These are phyloP conservation scores for Dinochytrium kinnereticum DNA, from an alignment of 371 early-diverging fungal genomes.

Conservation along the genomic window DNA sequence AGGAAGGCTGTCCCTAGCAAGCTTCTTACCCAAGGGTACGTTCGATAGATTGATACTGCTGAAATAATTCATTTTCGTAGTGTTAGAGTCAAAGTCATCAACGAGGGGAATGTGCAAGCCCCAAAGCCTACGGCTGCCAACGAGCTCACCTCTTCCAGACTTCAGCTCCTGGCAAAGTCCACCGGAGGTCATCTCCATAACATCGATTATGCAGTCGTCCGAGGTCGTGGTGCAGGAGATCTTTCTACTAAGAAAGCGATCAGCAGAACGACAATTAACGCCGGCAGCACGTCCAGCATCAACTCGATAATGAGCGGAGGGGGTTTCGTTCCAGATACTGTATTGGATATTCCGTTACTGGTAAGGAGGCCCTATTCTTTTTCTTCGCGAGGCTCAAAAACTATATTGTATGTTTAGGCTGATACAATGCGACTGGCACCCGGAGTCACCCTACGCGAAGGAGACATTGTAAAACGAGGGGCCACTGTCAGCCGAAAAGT, in stretches of 20 bases:
- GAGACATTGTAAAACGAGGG: constrained; percentile 46
- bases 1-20: constrained; percentile 36
- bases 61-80: not conserved
- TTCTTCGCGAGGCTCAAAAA: not conserved
- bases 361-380: constrained; percentile 26
- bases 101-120: not conserved
- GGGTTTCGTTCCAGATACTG: constrained; percentile 43
- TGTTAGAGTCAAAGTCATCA: constrained; percentile 21
- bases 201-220: not conserved
- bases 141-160: constrained; percentile 20
- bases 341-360: constrained; percentile 46
- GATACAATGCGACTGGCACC: constrained; percentile 53
- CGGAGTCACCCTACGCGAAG: constrained; percentile 48
- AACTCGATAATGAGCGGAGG: constrained; percentile 12
- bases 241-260: not conserved
- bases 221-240: not conserved
- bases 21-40: constrained; percentile 35
- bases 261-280: constrained; percentile 9
- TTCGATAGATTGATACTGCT: not conserved
- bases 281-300: constrained; percentile 19
- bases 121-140: constrained; percentile 6
- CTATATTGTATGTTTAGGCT: constrained; percentile 25
- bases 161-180: constrained; percentile 14
- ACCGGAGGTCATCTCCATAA: not conserved
- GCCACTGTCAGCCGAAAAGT: constrained; percentile 11